Evolutionary conservation across 352 stramenopile genomes (phyloP).

Genomic region (Pythium aquatile): DNA sequence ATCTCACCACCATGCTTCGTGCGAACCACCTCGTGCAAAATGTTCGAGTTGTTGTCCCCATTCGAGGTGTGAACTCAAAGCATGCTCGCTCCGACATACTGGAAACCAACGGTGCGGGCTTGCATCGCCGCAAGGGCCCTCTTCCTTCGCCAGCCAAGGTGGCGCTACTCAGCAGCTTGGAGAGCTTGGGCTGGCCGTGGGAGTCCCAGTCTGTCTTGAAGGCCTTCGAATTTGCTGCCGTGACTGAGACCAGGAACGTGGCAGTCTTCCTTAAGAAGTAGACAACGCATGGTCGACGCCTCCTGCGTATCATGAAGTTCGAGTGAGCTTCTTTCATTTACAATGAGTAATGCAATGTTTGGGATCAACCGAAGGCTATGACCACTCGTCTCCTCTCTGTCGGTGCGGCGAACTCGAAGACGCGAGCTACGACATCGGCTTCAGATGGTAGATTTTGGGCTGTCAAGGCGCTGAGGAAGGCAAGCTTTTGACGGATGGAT

Average conservation of each 20-base stretch:
- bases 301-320: background rate
- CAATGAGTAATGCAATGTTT: background rate
- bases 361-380: background rate
- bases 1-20: background rate
- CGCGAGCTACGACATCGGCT: background rate
- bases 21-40: conserved; percentile 2
- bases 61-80: background rate
- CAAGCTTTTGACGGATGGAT: background rate
- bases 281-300: background rate
- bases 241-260: background rate
- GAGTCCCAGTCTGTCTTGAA: background rate
- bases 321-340: background rate
- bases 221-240: conserved; percentile 1
- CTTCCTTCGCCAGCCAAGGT: background rate
- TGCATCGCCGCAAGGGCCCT: background rate
- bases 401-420: background rate
- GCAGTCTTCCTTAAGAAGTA: background rate
- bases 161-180: conserved; percentile 4
- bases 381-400: background rate
- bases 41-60: background rate
- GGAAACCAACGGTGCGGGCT: background rate
- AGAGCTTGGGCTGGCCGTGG: background rate
- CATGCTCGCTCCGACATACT: background rate
- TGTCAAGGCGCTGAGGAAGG: background rate
- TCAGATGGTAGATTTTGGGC: background rate